These are phyloP conservation scores for Stachybotrys chlorohalonatus DNA, from an alignment of 2,329 filamentous ascomycete genomes.

Conservation along the genomic window DNA sequence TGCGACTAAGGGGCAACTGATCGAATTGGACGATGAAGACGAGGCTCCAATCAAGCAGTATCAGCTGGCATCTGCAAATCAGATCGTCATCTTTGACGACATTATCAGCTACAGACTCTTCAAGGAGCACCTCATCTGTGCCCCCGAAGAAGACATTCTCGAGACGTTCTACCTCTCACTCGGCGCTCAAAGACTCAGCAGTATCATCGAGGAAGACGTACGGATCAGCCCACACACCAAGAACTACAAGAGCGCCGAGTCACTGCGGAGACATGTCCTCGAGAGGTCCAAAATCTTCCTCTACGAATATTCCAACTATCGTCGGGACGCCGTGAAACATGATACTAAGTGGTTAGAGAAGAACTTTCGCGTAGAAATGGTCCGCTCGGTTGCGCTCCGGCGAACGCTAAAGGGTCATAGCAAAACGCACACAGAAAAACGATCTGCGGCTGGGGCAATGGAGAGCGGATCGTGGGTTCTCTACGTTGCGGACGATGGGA, in stretches of 20 bases:
- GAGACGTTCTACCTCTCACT: constrained; percentile 79
- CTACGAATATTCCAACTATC: constrained; percentile 63
- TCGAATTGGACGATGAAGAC: constrained; percentile 49
- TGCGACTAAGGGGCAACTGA: constrained; percentile 34
- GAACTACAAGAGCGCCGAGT: constrained; percentile 60
- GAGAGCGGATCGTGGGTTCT: constrained; percentile 51
- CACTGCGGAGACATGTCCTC: constrained; percentile 70
- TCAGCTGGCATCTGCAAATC: constrained; percentile 60
- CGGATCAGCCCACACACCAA: constrained; percentile 57
- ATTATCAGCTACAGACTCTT: constrained; percentile 85
- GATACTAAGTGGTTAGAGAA: constrained; percentile 88
- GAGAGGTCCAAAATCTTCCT: constrained; percentile 87
- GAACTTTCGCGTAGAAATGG: constrained; percentile 68
- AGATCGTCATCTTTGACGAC: constrained; percentile 77
- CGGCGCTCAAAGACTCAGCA: constrained; percentile 67
- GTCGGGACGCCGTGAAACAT: constrained; percentile 69
- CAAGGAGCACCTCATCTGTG: constrained; percentile 73
- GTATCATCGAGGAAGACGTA: constrained; percentile 69
- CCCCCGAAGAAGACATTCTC: constrained; percentile 79
- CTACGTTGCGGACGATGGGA: constrained; percentile 61
- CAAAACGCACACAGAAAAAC: constrained; percentile 63
- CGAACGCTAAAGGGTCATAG: constrained; percentile 64
- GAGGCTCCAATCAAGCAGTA: constrained; percentile 64
- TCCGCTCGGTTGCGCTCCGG: constrained; percentile 68
- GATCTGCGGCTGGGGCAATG: constrained; percentile 59